Evolutionary conservation across 352 stramenopile species (phyloP), one percentile per base, ranked within the genome.

Genomic region (Phytophthora podocarpi): DNA sequence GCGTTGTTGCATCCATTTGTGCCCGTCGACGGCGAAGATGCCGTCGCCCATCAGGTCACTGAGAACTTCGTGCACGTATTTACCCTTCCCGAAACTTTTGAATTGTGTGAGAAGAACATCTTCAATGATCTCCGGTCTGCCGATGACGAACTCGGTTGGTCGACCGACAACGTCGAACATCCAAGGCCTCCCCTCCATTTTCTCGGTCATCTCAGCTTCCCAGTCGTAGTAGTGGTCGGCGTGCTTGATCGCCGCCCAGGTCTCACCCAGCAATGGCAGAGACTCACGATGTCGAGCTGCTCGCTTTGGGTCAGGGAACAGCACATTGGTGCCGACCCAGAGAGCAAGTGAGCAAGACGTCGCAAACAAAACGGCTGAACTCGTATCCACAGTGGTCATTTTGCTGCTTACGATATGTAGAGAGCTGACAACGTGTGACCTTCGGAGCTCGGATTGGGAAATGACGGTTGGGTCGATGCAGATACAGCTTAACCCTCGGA

Each of bases 1-100:
- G 36, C 79, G 74, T 43, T 89, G 76, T 15, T 67, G 61, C 5
- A 69, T 32, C 74, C 76, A 83, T 40, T 71, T 74, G 41, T 61
- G 48, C 0, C 60, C 63, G 32, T 87, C 72, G 11, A 72, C 63
- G 3, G 63, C 51, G 21, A 85, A 76, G 30, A 82, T 80, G 10
- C 74, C 70, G 9, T 77, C 46, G 15, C 67, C 72, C 1, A 83
- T n/a, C 2, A 86, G 46, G 15, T 73, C 74, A 12, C 55, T 42
- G 1, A 82, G 56, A 11, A 65, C 62, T 23, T 71, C 59, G 42
- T 54, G 61, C 31, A 72, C 36, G 41, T 69, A 66, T 4, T 70
- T 51, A 12, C 76, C 74, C 28, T 78, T 78, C n/a, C 48, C 50
- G 32, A 85, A 85, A 18, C 35, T 67, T 5, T 67, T 40, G 37